phyloP scores from a whole-genome alignment of 148 eudicot genomes.

The Vaccinium macrocarpon region DNA sequence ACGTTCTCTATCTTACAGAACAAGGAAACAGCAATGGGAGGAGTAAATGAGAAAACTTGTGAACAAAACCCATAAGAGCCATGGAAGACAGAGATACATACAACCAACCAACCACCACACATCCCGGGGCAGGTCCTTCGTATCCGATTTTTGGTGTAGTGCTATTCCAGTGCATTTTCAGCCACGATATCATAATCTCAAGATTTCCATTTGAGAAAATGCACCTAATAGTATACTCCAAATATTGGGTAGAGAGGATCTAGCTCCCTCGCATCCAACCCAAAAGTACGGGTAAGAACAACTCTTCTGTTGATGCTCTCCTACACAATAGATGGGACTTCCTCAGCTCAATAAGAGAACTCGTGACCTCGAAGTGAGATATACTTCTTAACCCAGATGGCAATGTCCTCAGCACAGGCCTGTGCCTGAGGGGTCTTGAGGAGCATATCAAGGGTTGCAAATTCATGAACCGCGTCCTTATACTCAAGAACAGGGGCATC shows the following conservation, averaged over 20 bases:
- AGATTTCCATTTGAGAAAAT: neutral
- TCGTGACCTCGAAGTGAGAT: constrained; percentile 92
- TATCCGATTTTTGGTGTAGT: neutral
- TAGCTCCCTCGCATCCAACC: neutral
- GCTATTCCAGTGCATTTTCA: neutral
- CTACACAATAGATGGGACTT: neutral
- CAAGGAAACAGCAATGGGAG: constrained; percentile 12
- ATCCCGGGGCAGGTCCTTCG: neutral
- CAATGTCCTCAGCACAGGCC: constrained; percentile 92
- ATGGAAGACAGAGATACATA: neutral
- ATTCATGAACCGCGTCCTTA: constrained; percentile 94
- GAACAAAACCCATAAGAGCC: neutral
- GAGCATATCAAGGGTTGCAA: constrained; percentile 93
- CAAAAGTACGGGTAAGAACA: neutral
- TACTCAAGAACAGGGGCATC: constrained; percentile 92
- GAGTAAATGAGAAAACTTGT: constrained; percentile 7
- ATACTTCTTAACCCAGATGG: constrained; percentile 94
- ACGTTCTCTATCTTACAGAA: constrained; percentile 35
- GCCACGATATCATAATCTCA: neutral
- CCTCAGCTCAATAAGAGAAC: constrained; percentile 65
- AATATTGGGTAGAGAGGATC: neutral
- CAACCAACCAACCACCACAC: neutral
- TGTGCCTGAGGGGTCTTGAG: constrained; percentile 92
- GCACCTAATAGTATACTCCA: neutral
- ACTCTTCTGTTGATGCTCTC: neutral